A percentile compares a stretch with the other conserved stretches of the same genome.
Evolutionary conservation across 768 basidiomycete genomes (phyloP).

Genomic region (Amylocystis lapponica): DNA sequence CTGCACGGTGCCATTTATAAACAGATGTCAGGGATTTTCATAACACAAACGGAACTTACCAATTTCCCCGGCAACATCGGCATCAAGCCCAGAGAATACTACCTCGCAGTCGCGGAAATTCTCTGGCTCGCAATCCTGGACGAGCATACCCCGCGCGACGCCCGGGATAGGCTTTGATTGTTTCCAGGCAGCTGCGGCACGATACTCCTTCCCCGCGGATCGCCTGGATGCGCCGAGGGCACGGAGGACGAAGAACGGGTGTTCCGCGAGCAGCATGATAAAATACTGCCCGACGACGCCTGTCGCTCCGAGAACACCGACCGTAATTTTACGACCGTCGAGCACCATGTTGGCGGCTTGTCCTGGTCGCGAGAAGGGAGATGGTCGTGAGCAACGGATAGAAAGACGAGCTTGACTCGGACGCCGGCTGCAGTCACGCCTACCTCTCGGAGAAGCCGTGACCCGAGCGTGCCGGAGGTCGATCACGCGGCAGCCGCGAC

Average conservation of each 20-base stretch:
- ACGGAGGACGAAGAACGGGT: constrained; percentile 88
- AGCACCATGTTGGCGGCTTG: constrained; percentile 5
- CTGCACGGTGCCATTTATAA: constrained; percentile 36
- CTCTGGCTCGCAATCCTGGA: constrained; percentile 72
- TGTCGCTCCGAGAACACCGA: constrained; percentile 83
- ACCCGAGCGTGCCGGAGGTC: too few relatives aligned
- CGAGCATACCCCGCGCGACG: constrained; percentile 53
- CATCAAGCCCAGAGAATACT: constrained; percentile 94
- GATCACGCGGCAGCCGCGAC: too few relatives aligned
- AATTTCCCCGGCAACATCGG: constrained; percentile 92
- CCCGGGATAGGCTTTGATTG: constrained; percentile 72
- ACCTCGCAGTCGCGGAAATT: constrained; percentile 77
- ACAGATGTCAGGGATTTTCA: constrained; percentile 2
- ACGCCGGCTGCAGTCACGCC: not conserved
- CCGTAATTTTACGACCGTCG: constrained; percentile 31
- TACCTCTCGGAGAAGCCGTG: not conserved
- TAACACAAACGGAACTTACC: constrained; percentile 45
- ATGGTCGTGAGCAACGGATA: too few relatives aligned
- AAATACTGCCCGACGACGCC: constrained; percentile 97
- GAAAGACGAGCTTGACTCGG: not conserved
- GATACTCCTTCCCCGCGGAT: constrained; percentile 82
- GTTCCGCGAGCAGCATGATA: constrained; percentile 76
- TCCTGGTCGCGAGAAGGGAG: not conserved
- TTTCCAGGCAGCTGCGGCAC: constrained; percentile 80
- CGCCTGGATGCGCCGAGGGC: constrained; percentile 84